A percentile compares a stretch with the other conserved stretches of the same genome.
These are phyloP conservation scores for Fusarium palustre DNA, from an alignment of 2,329 filamentous ascomycete genomes.

Conservation along the genomic window DNA sequence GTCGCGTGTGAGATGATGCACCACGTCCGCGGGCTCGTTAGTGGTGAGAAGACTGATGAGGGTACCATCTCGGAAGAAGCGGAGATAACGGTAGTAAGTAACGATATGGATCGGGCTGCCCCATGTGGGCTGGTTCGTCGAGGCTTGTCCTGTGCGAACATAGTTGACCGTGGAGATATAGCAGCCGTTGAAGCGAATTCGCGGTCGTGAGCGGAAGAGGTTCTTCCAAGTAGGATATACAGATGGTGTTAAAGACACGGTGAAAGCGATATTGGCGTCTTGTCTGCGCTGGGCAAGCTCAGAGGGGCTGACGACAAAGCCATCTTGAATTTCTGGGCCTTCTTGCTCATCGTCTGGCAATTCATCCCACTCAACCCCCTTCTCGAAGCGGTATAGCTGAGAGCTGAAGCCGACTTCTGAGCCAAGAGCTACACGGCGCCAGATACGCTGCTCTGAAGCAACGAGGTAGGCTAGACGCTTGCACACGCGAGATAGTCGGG, in stretches of 20 bases:
- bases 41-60: constrained; percentile 85
- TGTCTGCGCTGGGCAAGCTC: constrained; percentile 53
- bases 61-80: constrained; percentile 92
- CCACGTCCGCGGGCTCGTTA: constrained; percentile 84
- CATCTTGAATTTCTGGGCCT: constrained; percentile 49
- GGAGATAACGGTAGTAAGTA: constrained; percentile 96
- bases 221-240: constrained; percentile 67
- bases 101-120: constrained; percentile 89
- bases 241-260: constrained; percentile 56
- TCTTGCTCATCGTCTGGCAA: constrained; percentile 52
- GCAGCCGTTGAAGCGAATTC: constrained; percentile 92
- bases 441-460: constrained; percentile 84
- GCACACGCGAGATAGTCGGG: constrained; percentile 82
- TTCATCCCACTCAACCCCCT: constrained; percentile 68
- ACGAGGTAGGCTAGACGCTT: constrained; percentile 89
- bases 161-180: constrained; percentile 99
- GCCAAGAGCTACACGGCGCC: constrained; percentile 80
- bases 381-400: constrained; percentile 85
- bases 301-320: constrained; percentile 51
- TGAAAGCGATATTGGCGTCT: constrained; percentile 52
- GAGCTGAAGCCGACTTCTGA: constrained; percentile 79
- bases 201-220: constrained; percentile 85
- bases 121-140: constrained; percentile 79
- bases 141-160: constrained; percentile 81
- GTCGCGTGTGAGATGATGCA: constrained; percentile 82